Percentiles rank a stretch among this genome's conserved stretches.
Evolutionary conservation across 306 rosid genomes (phyloP).

Genomic region (Coriaria nepalensis): DNA sequence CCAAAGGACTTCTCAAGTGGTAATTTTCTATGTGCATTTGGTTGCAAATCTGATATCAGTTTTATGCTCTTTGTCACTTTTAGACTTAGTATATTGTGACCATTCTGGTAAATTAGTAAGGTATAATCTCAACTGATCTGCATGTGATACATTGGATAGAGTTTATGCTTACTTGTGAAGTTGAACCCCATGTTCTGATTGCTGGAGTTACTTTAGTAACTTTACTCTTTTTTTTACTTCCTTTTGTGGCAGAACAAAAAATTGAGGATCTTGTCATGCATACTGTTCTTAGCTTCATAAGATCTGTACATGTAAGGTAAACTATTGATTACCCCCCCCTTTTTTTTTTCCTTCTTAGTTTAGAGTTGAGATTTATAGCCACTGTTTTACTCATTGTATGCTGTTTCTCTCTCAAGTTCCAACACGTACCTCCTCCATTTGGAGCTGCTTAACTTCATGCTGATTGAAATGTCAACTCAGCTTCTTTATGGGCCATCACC

Average conservation of each 20-base stretch:
- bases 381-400: conserved; percentile 25
- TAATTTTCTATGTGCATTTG: conserved; percentile 12
- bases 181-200: too few species aligned
- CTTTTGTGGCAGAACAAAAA: conserved; percentile 53
- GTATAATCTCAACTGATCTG: too few species aligned
- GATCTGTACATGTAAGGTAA: conserved; percentile 84
- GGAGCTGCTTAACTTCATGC: conserved; percentile 92
- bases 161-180: too few species aligned
- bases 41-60: neutral
- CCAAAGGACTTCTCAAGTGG: conserved; percentile 49
- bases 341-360: too few species aligned
- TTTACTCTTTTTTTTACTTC: neutral
- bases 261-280: conserved; percentile 54
- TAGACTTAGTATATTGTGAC: neutral
- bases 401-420: conserved; percentile 27
- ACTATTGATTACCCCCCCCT: conserved; percentile 9
- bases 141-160: too few species aligned
- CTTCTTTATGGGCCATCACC: conserved; percentile 97
- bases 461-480: conserved; percentile 89
- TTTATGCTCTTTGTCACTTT: neutral
- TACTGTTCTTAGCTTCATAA: conserved; percentile 61
- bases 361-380: conserved; percentile 15
- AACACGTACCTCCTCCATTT: conserved; percentile 56
- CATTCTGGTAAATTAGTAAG: too few species aligned
- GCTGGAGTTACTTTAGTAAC: neutral